Percentiles rank a stretch among this genome's conserved stretches.
phyloP scores from a whole-genome alignment of 345 rosid species.

The Euclidium syriacum region DNA sequence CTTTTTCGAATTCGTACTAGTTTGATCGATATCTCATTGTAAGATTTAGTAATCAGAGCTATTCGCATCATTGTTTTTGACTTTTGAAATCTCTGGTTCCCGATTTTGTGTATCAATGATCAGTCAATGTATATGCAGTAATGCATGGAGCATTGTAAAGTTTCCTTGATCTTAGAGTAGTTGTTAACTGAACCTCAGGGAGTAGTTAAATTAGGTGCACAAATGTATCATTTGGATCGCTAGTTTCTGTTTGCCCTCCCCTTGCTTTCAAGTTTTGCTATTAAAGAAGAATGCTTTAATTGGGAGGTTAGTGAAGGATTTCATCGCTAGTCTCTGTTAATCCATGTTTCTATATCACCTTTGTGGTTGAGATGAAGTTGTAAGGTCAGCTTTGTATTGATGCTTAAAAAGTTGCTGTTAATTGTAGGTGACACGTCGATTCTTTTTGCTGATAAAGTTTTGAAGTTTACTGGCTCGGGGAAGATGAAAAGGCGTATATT shows the following conservation, averaged over 20 bases:
- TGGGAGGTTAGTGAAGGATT: not conserved
- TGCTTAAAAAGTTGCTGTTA: not conserved
- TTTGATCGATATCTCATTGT: not conserved
- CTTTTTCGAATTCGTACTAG: not conserved
- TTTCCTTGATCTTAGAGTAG: not conserved
- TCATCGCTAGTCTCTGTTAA: not conserved
- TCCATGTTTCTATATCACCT: not conserved
- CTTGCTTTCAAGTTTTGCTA: not conserved
- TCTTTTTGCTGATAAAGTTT: constrained; percentile 81
- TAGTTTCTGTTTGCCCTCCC: not conserved
- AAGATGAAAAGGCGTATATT: constrained; percentile 79
- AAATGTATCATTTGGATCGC: not conserved
- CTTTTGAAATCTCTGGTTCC: not conserved
- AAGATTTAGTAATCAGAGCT: constrained; percentile 8
- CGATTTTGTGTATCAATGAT: not conserved
- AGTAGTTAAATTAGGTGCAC: not conserved
- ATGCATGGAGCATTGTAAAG: not conserved
- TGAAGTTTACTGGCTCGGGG: constrained; percentile 85
- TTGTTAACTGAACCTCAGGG: not conserved
- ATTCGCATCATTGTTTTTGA: not conserved
- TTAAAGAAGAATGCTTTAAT: not conserved
- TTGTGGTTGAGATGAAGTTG: not conserved
- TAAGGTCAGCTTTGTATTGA: not conserved
- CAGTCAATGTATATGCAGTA: not conserved
- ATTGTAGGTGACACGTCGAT: constrained; percentile 63